Evolutionary conservation across 495 filamentous ascomycete genomes (phyloP), one percentile per base, ranked within the genome.

Genomic region (Jackrogersella multiformis): DNA sequence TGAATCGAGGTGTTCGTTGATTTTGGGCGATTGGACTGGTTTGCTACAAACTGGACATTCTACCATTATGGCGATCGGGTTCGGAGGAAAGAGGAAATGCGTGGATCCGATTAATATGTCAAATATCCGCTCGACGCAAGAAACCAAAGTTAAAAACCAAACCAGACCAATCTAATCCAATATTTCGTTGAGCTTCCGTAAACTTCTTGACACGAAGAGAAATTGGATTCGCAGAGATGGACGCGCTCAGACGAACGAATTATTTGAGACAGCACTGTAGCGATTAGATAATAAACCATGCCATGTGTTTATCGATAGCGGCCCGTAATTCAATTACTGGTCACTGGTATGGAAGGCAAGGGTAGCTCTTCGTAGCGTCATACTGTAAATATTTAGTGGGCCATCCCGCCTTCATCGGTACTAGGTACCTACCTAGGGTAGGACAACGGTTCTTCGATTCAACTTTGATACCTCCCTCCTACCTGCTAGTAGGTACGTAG

Each of bases 1-100:
- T 13, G 91, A 93, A 76, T 99, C 95, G 68, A 99, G 87, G 74
- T 99, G 95, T 49, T 84, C 82, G 76, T 99, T 99, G 80, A 99
- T 99, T 60, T 90, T 86, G 55, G 79, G 68, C 54, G 90, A 80
- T 52, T 88, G 85, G 64, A 98, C 94, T 38, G 83, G 79, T 64
- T 92, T 90, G 49, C 84, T 81, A 78, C 95, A 99, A 57, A 94
- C 91, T 5, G 95, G 95, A 73, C 95, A 99, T 57, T 84, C 84
- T 30, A 99, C 93, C 75, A 75, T 73, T 88, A 91, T 92, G 70
- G 26, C 71, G 56, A 56, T 45, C 1, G 38, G 35, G 35, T 21
- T 52, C 5, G 38, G 30, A 30, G 15, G 1, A 1, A 30, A 36
- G 56, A 49, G 8, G 35, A 26, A 45, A 34, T 16, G 28, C 4